These are phyloP conservation scores for Rheum nobile DNA, from an alignment of 148 eudicot genomes.

Conservation along the genomic window DNA sequence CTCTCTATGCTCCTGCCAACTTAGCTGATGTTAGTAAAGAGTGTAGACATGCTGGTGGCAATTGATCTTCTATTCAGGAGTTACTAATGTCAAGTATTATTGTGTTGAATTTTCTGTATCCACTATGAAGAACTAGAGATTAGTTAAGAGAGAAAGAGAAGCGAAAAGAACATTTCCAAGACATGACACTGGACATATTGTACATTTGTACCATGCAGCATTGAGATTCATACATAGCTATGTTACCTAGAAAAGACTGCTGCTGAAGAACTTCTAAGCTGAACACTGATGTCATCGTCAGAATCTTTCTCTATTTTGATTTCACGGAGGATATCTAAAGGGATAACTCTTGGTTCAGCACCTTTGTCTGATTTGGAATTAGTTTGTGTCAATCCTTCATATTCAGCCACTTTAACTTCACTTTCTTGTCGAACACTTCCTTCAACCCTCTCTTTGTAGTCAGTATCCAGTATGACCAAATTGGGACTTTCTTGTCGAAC, in stretches of 20 bases:
- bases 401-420: conserved; percentile 5
- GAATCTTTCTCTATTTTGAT: conserved; percentile 9
- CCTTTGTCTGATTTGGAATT: conserved; percentile 7
- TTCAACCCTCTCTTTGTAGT: background rate
- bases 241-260: conserved; percentile 7
- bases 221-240: conserved; percentile 13
- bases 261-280: conserved; percentile 6
- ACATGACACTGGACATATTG: no score
- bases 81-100: no score
- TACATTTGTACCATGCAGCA: background rate
- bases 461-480: conserved; percentile 12
- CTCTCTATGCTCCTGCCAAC: conserved; percentile 6
- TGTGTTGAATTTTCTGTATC: no score
- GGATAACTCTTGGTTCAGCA: conserved; percentile 8
- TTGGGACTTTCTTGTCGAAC: conserved; percentile 14
- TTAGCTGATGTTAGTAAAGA: conserved; percentile 5
- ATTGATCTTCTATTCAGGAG: no score
- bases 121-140: no score
- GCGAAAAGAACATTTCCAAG: no score
- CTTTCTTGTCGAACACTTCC: conserved; percentile 9
- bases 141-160: no score
- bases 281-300: conserved; percentile 9
- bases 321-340: conserved; percentile 10
- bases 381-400: conserved; percentile 12
- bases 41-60: conserved; percentile 1